These are phyloP conservation scores for Coemansia reversa DNA, from an alignment of 192 early-diverging fungal species.

Conservation along the genomic window DNA sequence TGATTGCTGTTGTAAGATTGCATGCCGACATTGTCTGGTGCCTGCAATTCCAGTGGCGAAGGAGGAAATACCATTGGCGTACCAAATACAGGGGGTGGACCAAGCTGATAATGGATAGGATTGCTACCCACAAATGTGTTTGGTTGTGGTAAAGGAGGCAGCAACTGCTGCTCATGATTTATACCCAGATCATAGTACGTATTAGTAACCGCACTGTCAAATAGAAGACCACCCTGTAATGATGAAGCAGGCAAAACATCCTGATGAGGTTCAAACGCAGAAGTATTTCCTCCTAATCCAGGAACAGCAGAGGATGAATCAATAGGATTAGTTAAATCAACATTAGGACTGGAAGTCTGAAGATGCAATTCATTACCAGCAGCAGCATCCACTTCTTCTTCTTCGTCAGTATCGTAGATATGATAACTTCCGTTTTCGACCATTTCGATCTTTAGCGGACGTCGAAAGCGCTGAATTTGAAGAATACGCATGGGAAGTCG, in stretches of 20 bases:
- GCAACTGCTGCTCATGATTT: neutral
- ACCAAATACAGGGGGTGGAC: neutral
- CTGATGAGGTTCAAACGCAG: neutral
- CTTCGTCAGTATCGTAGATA: slow-evolving; percentile 28
- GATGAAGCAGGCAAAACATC: neutral
- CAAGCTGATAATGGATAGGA: slow-evolving; percentile 7
- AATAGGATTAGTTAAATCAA: neutral
- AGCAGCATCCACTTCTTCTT: slow-evolving; percentile 13
- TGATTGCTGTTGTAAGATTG: neutral
- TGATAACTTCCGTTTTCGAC: slow-evolving; percentile 24
- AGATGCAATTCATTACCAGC: neutral
- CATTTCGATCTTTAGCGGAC: slow-evolving; percentile 29
- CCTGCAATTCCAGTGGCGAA: slow-evolving; percentile 12
- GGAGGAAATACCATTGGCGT: neutral
- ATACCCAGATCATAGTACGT: neutral
- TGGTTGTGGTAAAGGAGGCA: neutral
- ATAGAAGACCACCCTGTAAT: neutral
- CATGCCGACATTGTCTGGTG: slow-evolving; percentile 2
- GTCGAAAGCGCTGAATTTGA: slow-evolving; percentile 37
- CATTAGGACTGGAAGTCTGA: neutral
- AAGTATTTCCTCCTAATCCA: neutral
- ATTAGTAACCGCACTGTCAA: neutral
- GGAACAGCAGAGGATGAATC: neutral
- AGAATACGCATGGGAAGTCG: slow-evolving; percentile 32
- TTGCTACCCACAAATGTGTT: slow-evolving; percentile 5